Percentiles rank a stretch among this genome's conserved stretches.
These are phyloP conservation scores for Microcyclospora pomicola DNA, from an alignment of 2,329 filamentous ascomycete genomes.

Conservation along the genomic window DNA sequence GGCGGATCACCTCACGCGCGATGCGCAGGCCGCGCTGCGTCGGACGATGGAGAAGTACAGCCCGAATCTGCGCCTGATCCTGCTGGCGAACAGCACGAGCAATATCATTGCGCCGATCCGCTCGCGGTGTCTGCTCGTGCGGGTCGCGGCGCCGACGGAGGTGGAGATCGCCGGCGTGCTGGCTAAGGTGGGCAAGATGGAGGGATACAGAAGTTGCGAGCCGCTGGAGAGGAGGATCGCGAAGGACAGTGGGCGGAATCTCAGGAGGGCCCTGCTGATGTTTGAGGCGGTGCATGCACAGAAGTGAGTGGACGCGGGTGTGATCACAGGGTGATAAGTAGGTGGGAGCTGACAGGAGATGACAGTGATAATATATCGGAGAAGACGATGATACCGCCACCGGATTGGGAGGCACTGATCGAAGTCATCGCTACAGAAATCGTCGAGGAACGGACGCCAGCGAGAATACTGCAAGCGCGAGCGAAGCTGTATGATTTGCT, in stretches of 20 bases:
- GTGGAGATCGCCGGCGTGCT: conserved; percentile 72
- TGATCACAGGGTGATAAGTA: not conserved
- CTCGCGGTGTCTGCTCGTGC: conserved; percentile 76
- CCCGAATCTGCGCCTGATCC: conserved; percentile 79
- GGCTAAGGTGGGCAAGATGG: conserved; percentile 55
- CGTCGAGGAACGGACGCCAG: conserved; percentile 81
- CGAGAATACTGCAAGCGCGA: conserved; percentile 72
- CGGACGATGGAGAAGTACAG: conserved; percentile 99
- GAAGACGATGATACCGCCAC: conserved; percentile 76
- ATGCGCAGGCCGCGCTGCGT: conserved; percentile 87
- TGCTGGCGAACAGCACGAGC: conserved; percentile 88
- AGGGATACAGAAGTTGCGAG: conserved; percentile 66
- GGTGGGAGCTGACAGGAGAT: conserved; percentile 19
- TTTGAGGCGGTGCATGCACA: conserved; percentile 94
- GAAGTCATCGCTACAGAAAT: conserved; percentile 84
- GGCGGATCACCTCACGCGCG: conserved; percentile 82
- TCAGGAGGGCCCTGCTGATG: conserved; percentile 85
- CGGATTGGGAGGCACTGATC: conserved; percentile 93
- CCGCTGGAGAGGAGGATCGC: conserved; percentile 75
- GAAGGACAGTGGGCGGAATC: conserved; percentile 76
- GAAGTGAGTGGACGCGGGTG: conserved; percentile 50
- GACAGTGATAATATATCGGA: conserved; percentile 78
- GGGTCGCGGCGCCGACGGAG: conserved; percentile 79
- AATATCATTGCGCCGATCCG: conserved; percentile 99
- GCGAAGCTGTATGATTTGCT: conserved; percentile 94